Conservation (phyloP, 257 asterid species). For the Echites panduratus region DNA sequence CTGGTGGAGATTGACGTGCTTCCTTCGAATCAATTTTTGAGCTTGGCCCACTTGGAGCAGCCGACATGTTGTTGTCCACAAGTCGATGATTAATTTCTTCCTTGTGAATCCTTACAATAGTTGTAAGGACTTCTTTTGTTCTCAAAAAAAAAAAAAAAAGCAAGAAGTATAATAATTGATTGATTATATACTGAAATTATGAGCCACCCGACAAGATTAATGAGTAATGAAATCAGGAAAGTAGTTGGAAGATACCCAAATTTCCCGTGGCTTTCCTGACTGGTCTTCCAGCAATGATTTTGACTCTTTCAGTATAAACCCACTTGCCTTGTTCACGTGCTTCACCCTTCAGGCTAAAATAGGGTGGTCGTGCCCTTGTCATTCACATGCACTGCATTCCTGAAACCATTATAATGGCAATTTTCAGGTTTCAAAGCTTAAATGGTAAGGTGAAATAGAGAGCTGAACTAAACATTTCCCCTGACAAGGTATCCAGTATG, state of each 20-base stretch:
- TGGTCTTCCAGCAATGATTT: neutral
- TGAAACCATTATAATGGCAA: neutral
- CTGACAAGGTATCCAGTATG: neutral
- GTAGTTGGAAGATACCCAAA: neutral
- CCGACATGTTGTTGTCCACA: too few species aligned
- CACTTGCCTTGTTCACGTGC: neutral
- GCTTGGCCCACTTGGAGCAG: neutral
- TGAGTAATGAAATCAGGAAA: neutral
- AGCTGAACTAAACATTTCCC: neutral
- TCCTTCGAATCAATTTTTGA: neutral
- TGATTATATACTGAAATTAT: neutral
- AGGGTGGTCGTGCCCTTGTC: neutral
- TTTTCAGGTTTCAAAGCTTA: neutral
- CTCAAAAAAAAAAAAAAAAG: too few species aligned
- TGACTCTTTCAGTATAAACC: neutral
- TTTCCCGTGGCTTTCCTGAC: neutral
- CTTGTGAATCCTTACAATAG: too few species aligned
- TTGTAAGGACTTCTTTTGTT: too few species aligned
- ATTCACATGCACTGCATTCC: neutral
- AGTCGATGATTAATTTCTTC: too few species aligned
- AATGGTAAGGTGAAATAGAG: too few species aligned
- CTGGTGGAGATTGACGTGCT: too few species aligned
- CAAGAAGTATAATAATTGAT: too few species aligned
- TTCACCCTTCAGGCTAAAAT: neutral
- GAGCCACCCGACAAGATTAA: neutral